Conservation (phyloP, 139 green algal genomes). For the Chlamydomonas sphaeroides region DNA sequence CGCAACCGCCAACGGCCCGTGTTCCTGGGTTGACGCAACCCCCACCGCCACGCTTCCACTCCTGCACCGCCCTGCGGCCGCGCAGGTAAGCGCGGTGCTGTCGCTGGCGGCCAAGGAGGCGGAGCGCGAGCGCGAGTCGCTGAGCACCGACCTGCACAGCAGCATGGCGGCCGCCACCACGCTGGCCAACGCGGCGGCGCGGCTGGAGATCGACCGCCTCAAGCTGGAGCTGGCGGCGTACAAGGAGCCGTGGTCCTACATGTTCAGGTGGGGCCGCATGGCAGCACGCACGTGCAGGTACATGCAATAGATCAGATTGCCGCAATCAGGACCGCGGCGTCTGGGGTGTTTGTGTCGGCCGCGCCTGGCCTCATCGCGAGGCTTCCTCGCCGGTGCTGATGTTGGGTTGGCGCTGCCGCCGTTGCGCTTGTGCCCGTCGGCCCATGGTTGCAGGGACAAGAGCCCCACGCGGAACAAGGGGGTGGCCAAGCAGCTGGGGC, state of each 20-base stretch:
- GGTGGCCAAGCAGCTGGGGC: background rate
- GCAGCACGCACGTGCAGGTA: no score
- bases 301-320: no score
- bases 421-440: no score
- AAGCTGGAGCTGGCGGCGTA: constrained; percentile 47
- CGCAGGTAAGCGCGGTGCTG: constrained; percentile 38
- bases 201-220: constrained; percentile 13
- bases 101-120: constrained; percentile 12
- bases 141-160: background rate
- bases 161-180: constrained; percentile 36
- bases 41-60: no score
- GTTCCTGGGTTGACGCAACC: no score
- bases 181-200: background rate
- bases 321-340: no score
- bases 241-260: constrained; percentile 42
- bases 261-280: no score
- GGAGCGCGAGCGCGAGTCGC: background rate
- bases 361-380: no score
- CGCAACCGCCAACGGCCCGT: no score
- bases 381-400: no score
- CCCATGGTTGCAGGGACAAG: background rate
- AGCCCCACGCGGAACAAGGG: constrained; percentile 6
- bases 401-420: no score
- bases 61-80: background rate
- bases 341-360: no score